Evolutionary conservation across 495 filamentous ascomycete species (phyloP).

Genomic region (Neurospora terricola): DNA sequence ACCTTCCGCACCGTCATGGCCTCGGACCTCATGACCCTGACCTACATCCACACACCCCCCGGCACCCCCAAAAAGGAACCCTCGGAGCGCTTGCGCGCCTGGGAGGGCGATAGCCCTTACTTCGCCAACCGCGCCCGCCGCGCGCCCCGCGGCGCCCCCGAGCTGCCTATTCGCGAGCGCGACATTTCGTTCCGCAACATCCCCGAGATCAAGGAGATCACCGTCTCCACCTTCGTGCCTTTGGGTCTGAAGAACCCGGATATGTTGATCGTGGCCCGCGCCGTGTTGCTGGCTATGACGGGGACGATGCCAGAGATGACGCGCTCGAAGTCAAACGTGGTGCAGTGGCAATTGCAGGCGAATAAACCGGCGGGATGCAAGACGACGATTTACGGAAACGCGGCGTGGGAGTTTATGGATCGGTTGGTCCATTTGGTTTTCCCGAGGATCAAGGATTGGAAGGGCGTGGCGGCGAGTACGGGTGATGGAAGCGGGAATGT

Average conservation of each 20-base stretch:
- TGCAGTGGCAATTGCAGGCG: conserved; percentile 48
- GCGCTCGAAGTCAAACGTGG: conserved; percentile 47
- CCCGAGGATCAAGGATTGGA: conserved; percentile 91
- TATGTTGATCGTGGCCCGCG: conserved; percentile 67
- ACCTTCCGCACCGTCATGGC: conserved; percentile 80
- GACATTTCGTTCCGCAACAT: conserved; percentile 79
- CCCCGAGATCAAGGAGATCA: conserved; percentile 70
- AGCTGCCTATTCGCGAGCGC: conserved; percentile 60
- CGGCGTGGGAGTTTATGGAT: conserved; percentile 79
- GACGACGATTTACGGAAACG: conserved; percentile 61
- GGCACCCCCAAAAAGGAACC: conserved; percentile 56
- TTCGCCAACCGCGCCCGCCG: conserved; percentile 82
- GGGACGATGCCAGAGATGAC: conserved; percentile 64
- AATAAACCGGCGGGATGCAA: conserved; percentile 55
- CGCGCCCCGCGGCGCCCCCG: conserved; percentile 57
- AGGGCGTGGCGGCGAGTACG: conserved; percentile 60
- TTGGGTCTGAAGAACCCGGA: conserved; percentile 52
- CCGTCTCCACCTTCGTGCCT: conserved; percentile 62
- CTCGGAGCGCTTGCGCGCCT: conserved; percentile 64
- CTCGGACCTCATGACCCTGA: conserved; percentile 80
- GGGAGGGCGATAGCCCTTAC: conserved; percentile 88
- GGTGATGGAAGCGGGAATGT: conserved; percentile 88
- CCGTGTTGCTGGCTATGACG: conserved; percentile 76
- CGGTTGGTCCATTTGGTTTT: conserved; percentile 81
- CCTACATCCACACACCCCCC: conserved; percentile 70